Evolutionary conservation across 495 filamentous ascomycete species (phyloP).

Genomic region (Cenococcum geophilum): DNA sequence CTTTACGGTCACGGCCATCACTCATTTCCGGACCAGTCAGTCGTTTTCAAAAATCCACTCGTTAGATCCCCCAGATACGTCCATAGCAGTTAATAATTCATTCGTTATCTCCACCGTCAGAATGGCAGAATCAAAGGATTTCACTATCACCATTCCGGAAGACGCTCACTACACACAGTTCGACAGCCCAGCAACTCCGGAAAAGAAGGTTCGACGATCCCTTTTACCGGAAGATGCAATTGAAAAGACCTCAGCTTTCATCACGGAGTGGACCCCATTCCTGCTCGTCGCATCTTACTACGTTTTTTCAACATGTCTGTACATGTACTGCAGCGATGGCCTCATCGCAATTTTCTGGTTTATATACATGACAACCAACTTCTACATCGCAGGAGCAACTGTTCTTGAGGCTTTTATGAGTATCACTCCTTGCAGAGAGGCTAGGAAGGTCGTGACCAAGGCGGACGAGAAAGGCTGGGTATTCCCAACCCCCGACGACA

Average conservation of each 20-base stretch:
- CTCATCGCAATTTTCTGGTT: conserved; percentile 38
- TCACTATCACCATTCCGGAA: conserved; percentile 22
- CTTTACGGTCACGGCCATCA: conserved; percentile 13
- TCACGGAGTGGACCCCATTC: conserved; percentile 40
- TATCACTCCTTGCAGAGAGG: conserved; percentile 32
- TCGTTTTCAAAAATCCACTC: conserved; percentile 2
- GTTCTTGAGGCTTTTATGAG: conserved; percentile 40
- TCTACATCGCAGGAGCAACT: conserved; percentile 37
- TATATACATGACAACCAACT: conserved; percentile 38
- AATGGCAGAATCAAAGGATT: conserved; percentile 20
- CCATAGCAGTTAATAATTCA: background rate
- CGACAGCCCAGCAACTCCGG: background rate
- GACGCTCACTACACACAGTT: background rate
- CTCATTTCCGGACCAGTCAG: conserved; percentile 15
- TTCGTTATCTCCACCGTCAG: background rate
- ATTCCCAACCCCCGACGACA: conserved; percentile 37
- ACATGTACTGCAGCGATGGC: conserved; percentile 35
- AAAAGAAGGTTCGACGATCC: background rate
- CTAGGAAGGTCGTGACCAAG: conserved; percentile 33
- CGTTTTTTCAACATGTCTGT: conserved; percentile 37
- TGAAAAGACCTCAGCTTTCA: conserved; percentile 23
- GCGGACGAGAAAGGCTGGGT: conserved; percentile 35
- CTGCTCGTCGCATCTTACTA: conserved; percentile 39
- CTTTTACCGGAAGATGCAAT: conserved; percentile 1
- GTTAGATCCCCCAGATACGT: background rate